Base-by-base conservation (phyloP, 139 green algal genomes). In the Yamagishiella unicocca region DNA sequence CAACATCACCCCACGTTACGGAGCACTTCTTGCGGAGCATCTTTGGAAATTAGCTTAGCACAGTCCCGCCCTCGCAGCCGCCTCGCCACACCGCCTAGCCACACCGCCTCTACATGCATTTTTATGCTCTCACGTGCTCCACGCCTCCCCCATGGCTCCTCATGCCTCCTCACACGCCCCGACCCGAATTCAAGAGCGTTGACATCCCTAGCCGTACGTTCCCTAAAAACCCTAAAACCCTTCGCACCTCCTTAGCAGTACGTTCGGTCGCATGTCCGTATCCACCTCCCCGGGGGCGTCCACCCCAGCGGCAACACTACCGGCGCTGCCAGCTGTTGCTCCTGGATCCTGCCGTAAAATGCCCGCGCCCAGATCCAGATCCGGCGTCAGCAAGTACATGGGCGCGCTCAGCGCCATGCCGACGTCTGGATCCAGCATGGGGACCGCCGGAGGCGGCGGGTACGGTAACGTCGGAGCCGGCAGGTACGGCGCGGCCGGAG, bases 391-490 rank as follows among this genome's bases (percentile, higher is more conserved):
- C 54, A 83, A 31, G 27, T 71, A 45, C 76, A 83, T 70, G 33
- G 76, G 76, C 76, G 76, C 35, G 53, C 9, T 38, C 76, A 83
- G 54, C 55, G 76, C 53, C 22, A 68, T 19, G 38, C 17, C 55
- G 1, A 31, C 17, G 54, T 83, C 76, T 4, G 54, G 35, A 4
- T 83, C 76, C 35, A 83, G 74, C n/a, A n/a, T n/a, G n/a, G n/a
- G n/a, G 19, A 46, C 31, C 31, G 45, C 31, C 73, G 25, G 45
- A 12, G 46, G 45, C 73, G 29, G n/a, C 45, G 43, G 5, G n/a
- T n/a, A n/a, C n/a, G n/a, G n/a, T n/a, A n/a, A n/a, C 5, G 43
- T 45, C 29, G 45, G 31, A 19, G 43, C 42, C 9, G 14, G 1
- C 9, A 19, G 2, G 3, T 3, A 1, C 27, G 25, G 45, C 42